Evolutionary conservation across 805 yeast species (phyloP), one percentile per base, ranked within the genome.

Genomic region (Ogataea pignaliae): DNA sequence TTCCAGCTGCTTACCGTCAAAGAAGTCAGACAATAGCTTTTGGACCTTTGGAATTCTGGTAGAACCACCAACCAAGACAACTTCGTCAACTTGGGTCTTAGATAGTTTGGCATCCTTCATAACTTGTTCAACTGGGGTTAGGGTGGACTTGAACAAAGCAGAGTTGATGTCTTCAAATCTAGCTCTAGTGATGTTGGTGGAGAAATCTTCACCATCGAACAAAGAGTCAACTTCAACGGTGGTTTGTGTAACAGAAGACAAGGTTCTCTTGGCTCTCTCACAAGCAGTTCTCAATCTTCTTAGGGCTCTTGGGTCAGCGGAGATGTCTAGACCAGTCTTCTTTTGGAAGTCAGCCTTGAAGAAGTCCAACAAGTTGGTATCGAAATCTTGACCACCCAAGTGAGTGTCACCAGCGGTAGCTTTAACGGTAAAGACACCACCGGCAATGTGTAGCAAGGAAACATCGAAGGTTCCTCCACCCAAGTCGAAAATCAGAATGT

Each of bases 381-480:
- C 98, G 73, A 90, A 90, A 76, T 90, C 98, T 80, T 90, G 96
- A 81, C 98, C 98, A 82, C 98, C 98, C 76, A 90, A 84, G 76
- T 90, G 98, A 61, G 98, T 90, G 78, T 90, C 97, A 88, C 98
- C 98, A 63, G 97, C 96, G 58, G 97, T 89, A 57, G 97, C 89
- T 79, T 89, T 89, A 61, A 89, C 97, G 70, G 89, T 91, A 79
- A 89, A 89, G 63, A 89, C 88, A 75, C 97, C 97, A 66, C 89
- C 97, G 66, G 88, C 95, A 65, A 89, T 87, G 68, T 90, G 82
- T 68, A 89, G 78, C 54, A 89, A 78, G 41, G 97, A 90, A 45
- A 89, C 97, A 86, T 89, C 97, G 76, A 89, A 89, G 68, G 97
- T 89, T 82, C 97, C 97, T 76, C 97, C 97, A 81, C 97, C 97